Percentiles rank a stretch among this genome's conserved stretches.
Conservation (phyloP, 345 rosid species). For the Gynandropsis gynandra region DNA sequence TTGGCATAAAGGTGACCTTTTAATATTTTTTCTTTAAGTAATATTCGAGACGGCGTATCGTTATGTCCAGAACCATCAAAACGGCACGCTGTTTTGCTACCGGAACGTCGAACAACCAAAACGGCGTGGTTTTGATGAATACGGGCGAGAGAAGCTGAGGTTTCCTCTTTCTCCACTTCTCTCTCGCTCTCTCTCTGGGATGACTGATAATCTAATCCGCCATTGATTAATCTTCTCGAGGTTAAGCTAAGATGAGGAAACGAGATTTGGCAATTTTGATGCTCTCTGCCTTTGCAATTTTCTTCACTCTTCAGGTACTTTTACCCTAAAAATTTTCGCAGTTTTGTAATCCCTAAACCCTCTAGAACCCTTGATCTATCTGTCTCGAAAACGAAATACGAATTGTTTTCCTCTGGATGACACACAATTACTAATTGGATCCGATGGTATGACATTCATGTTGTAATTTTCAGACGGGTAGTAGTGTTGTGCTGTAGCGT, state of each 20-base stretch:
- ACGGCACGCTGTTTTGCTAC: slow-evolving; percentile 16
- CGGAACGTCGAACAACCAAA: not conserved
- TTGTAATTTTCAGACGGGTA: not conserved
- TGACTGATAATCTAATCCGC: slow-evolving; percentile 14
- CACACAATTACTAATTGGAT: not conserved
- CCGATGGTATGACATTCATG: not conserved
- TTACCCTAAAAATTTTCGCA: not conserved
- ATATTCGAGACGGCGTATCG: slow-evolving; percentile 1
- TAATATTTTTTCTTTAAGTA: no score
- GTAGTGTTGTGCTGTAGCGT: not conserved
- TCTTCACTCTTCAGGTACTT: slow-evolving; percentile 95
- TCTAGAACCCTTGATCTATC: slow-evolving; percentile 22
- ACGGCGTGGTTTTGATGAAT: slow-evolving; percentile 7
- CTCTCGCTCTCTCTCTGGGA: slow-evolving; percentile 3
- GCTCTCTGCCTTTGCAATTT: slow-evolving; percentile 92
- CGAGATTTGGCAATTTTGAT: slow-evolving; percentile 91
- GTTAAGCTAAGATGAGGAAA: slow-evolving; percentile 58
- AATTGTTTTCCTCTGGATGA: not conserved
- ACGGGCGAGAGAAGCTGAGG: slow-evolving; percentile 3
- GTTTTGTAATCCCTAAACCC: not conserved
- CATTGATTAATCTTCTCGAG: slow-evolving; percentile 18
- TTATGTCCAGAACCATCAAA: not conserved
- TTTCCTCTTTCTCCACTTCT: slow-evolving; percentile 3
- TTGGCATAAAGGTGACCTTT: no score
- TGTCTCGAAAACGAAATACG: slow-evolving; percentile 7